A percentile compares a stretch with the other conserved stretches of the same genome.
Conservation (phyloP, 371 early-diverging fungal species). For the Entomophthora muscae region DNA sequence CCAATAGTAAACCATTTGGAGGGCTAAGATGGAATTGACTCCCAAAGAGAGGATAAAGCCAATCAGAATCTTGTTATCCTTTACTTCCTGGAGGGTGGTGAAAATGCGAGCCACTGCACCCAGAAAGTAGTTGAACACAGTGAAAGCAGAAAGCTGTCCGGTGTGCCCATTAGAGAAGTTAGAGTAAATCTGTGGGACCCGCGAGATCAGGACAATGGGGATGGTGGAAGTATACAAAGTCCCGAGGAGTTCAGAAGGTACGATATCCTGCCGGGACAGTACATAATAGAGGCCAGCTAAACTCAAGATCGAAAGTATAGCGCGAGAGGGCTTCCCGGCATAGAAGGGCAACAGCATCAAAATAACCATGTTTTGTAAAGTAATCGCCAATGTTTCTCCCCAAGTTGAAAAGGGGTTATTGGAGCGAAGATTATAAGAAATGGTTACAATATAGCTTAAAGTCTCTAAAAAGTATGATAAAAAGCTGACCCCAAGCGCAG, state of each 20-base stretch:
- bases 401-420: conserved; percentile 82
- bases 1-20: conserved; percentile 73
- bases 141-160: conserved; percentile 80
- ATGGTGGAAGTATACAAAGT: conserved; percentile 61
- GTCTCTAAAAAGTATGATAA: conserved; percentile 69
- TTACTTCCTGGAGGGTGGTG: conserved; percentile 77
- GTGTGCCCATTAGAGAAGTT: conserved; percentile 60
- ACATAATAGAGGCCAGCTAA: conserved; percentile 20
- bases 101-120: conserved; percentile 77
- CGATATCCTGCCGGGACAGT: conserved; percentile 22
- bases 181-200: conserved; percentile 71
- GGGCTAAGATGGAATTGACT: conserved; percentile 57
- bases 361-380: conserved; percentile 60
- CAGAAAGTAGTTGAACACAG: conserved; percentile 62
- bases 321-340: conserved; percentile 20
- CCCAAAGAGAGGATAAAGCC: conserved; percentile 47
- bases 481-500: conserved; percentile 66
- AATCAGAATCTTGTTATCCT: conserved; percentile 50
- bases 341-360: conserved; percentile 49
- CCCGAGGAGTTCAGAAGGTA: conserved; percentile 28
- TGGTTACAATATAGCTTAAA: conserved; percentile 45
- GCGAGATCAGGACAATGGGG: conserved; percentile 52
- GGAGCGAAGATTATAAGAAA: conserved; percentile 69
- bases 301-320: conserved; percentile 14
- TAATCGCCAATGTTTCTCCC: conserved; percentile 70